Conservation (phyloP, 2,329 filamentous ascomycete species). For the Microsporum canis region DNA sequence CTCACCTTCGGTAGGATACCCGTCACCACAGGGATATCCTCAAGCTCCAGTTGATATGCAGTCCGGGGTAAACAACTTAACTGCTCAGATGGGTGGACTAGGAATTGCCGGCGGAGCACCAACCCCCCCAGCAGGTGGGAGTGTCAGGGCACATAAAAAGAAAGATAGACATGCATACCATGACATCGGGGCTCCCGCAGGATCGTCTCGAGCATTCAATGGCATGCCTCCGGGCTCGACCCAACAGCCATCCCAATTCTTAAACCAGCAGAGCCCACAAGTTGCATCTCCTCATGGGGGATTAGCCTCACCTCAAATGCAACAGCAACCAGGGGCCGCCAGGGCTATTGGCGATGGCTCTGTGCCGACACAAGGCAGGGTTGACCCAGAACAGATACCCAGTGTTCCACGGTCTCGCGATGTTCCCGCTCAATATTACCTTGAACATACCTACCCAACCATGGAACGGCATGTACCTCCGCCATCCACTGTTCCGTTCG, state of each 20-base stretch:
- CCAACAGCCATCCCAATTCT: conserved; percentile 41
- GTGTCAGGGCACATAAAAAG: conserved; percentile 54
- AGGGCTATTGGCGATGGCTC: conserved; percentile 41
- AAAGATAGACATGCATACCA: conserved; percentile 93
- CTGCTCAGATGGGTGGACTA: conserved; percentile 67
- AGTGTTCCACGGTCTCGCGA: conserved; percentile 83
- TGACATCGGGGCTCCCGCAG: conserved; percentile 60
- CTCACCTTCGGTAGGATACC: conserved; percentile 8
- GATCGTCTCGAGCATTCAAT: conserved; percentile 58
- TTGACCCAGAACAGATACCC: conserved; percentile 86
- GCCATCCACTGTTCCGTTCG: conserved; percentile 75
- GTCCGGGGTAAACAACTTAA: conserved; percentile 29
- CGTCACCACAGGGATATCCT: conserved; percentile 8
- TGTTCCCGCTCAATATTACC: conserved; percentile 67
- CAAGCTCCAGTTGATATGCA: not conserved
- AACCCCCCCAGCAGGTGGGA: conserved; percentile 34
- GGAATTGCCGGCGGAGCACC: conserved; percentile 50
- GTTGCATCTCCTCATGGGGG: conserved; percentile 25
- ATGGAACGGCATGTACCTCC: conserved; percentile 91
- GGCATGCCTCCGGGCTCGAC: conserved; percentile 51
- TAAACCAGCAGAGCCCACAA: conserved; percentile 39
- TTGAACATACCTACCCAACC: conserved; percentile 81
- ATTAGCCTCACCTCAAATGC: conserved; percentile 16
- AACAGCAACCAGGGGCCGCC: conserved; percentile 18
- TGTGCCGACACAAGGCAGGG: conserved; percentile 57